Evolutionary conservation across 2,329 filamentous ascomycete genomes (phyloP).

Genomic region (Xylaria sp.): DNA sequence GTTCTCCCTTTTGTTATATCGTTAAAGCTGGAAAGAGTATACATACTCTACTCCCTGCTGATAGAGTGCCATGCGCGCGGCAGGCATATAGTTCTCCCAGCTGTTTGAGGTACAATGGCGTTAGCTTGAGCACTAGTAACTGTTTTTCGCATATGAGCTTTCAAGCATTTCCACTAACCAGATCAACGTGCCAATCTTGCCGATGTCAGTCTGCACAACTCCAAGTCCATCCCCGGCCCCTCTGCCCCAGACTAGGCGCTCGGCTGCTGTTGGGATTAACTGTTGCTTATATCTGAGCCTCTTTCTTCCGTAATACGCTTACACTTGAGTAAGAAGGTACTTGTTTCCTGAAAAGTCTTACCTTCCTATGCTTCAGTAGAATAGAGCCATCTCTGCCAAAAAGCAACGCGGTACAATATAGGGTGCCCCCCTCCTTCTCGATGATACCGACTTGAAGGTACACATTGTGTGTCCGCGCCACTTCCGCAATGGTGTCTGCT

Average conservation of each 20-base stretch:
- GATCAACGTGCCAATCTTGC: slow-evolving; percentile 55
- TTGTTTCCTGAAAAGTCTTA: slow-evolving; percentile 27
- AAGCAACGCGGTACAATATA: slow-evolving; percentile 54
- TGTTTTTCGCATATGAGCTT: neutral
- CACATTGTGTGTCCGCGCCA: slow-evolving; percentile 50
- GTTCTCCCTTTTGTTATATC: neutral
- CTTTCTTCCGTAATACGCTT: neutral
- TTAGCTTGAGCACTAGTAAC: slow-evolving; percentile 20
- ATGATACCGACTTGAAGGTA: slow-evolving; percentile 53
- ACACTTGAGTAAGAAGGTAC: neutral
- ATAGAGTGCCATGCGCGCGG: slow-evolving; percentile 54
- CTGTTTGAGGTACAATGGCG: slow-evolving; percentile 29
- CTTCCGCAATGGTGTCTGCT: slow-evolving; percentile 48
- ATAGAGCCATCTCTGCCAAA: slow-evolving; percentile 51
- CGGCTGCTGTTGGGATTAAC: slow-evolving; percentile 55
- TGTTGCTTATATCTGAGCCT: slow-evolving; percentile 22
- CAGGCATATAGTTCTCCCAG: slow-evolving; percentile 59
- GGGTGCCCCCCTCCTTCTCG: slow-evolving; percentile 53
- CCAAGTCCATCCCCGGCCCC: slow-evolving; percentile 53
- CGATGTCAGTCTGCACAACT: slow-evolving; percentile 53
- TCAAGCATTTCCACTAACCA: slow-evolving; percentile 43
- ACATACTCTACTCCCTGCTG: slow-evolving; percentile 55
- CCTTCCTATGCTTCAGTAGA: slow-evolving; percentile 53
- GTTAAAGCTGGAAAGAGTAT: neutral
- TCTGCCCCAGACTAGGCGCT: slow-evolving; percentile 58